A percentile compares a stretch with the other conserved stretches of the same genome.
These are phyloP conservation scores for Tolypocladium cylindrosporum DNA, from an alignment of 2,329 filamentous ascomycete species.

Conservation along the genomic window DNA sequence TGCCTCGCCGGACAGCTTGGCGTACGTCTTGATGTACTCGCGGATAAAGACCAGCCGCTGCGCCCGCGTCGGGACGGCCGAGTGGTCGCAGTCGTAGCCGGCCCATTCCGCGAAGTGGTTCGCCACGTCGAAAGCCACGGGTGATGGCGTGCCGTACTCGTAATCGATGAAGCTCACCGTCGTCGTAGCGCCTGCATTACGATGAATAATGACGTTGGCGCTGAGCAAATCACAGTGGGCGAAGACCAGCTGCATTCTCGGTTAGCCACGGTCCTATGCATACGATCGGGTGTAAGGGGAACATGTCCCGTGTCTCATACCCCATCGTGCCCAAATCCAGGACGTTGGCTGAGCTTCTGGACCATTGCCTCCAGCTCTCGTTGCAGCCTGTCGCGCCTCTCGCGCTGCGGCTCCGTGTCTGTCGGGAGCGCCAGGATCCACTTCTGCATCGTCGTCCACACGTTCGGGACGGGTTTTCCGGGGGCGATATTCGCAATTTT, in stretches of 20 bases:
- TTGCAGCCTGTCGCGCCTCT: conserved; percentile 60
- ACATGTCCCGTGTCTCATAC: conserved; percentile 35
- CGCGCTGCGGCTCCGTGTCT: conserved; percentile 56
- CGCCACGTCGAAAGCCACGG: conserved; percentile 89
- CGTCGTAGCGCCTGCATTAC: conserved; percentile 21
- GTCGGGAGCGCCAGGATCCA: conserved; percentile 84
- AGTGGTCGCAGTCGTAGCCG: conserved; percentile 90
- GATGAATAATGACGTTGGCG: conserved; percentile 84
- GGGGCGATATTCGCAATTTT: conserved; percentile 44
- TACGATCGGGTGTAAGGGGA: neutral
- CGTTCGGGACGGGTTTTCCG: conserved; percentile 67
- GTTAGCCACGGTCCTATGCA: conserved; percentile 5
- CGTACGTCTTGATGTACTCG: conserved; percentile 74
- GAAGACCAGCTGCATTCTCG: conserved; percentile 60
- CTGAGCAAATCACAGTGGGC: conserved; percentile 93
- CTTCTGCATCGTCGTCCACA: conserved; percentile 93
- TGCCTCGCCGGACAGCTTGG: conserved; percentile 33
- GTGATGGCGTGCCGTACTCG: conserved; percentile 91
- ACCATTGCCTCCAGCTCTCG: conserved; percentile 64
- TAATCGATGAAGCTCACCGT: conserved; percentile 83
- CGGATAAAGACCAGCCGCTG: conserved; percentile 72
- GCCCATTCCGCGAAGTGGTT: conserved; percentile 99
- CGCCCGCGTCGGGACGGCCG: conserved; percentile 65
- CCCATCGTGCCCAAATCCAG: conserved; percentile 65
- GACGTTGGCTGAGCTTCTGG: conserved; percentile 61